Evolutionary conservation across 2,329 filamentous ascomycete species (phyloP), one percentile per base, ranked within the genome.

Genomic region (Claviceps africana): DNA sequence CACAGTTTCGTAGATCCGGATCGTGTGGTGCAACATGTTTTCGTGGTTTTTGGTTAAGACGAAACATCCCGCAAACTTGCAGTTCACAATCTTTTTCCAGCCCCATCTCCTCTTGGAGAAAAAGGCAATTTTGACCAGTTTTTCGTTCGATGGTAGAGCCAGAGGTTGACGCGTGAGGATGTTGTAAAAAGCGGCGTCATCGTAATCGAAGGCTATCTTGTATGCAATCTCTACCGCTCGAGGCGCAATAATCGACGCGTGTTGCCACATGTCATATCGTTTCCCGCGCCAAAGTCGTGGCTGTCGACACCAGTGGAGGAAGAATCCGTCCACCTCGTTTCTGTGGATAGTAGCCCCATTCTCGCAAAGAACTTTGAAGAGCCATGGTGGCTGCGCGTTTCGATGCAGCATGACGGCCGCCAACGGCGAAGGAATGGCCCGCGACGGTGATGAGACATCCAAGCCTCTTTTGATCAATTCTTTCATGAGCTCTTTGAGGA

Each of bases 301-400:
- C 7, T 21, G 28, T 9, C 13, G 21, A 30, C 35, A 40, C 50
- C 50, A 51, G 11, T n/a, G 1, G 17, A 51, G 22, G 25, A 51
- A 51, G n/a, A 51, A 47, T 1, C 2, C 3, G 50, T 47, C 22
- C 8, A 11, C n/a, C 17, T 51, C 50, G 6, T 10, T 4, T 11
- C 8, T 4, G 9, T 17, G 25, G 25, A 51, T 39, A 9, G 33
- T 42, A 3, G 50, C 50, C 9, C 50, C 50, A 11, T 51, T 37
- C 22, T 22, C 28, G 7, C n/a, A 33, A 22, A 51, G 4, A 10
- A 40, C 37, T 6, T 30, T 7, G 44, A 47, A 51, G n/a, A 51
- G 44, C 50, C 50, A 51, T 11, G 22, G 22, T 31, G 50, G 50
- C 9, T 40, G 17, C 22, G 50, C 43, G 50, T 51, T 21, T 35